Evolutionary conservation across 208 protist species (phyloP), one percentile per base, ranked within the genome.

Genomic region (Kentomonas sorsogonicus): DNA sequence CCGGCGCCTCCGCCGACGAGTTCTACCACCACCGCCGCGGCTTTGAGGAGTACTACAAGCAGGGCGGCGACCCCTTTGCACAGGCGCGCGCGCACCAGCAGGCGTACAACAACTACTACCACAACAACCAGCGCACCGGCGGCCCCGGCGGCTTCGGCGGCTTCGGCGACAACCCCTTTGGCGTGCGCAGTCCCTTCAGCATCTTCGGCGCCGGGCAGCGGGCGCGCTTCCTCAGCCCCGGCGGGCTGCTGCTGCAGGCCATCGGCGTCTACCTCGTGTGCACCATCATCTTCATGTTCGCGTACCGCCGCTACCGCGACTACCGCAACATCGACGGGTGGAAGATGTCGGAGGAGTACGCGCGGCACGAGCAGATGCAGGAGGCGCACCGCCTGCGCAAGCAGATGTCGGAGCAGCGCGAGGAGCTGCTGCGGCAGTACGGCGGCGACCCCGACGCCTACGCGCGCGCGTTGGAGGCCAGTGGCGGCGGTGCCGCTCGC

Each of bases 281-380:
- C 20, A 85, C 74, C 7, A 50, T 72, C 5, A 18, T 86, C 13
- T 54, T 91, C 18, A 56, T 93, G 11, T 63, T 91, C 20, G 23
- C 58, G 1, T 93, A 88, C 51, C 74, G 83, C 31, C 46, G 44
- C 20, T 86, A 80, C 46, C 79, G 82, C 11, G 86, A 93, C 58
- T 84, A 77, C 68, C 29, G 67, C 6, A 72, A 89, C 60, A 80
- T 86, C 13, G 76, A 90, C 62, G 86, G 83, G 11, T 93, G 86
- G 86, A 77, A 73, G 46, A 83, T 89, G 77, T 67, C 80, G 25
- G 79, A 90, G 59, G 76, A 66, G 31, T 53, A 89, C 18, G 79
- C 83, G 11, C 79, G 86, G 4, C 74, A 90, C 52, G 86, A 90
- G 30, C 79, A 80, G 65, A 55, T 91, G 46, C 52, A 89, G 31